Percentiles rank a stretch among this genome's conserved stretches.
These are phyloP conservation scores for Lactarius quietus DNA, from an alignment of 768 basidiomycete genomes.

Conservation along the genomic window DNA sequence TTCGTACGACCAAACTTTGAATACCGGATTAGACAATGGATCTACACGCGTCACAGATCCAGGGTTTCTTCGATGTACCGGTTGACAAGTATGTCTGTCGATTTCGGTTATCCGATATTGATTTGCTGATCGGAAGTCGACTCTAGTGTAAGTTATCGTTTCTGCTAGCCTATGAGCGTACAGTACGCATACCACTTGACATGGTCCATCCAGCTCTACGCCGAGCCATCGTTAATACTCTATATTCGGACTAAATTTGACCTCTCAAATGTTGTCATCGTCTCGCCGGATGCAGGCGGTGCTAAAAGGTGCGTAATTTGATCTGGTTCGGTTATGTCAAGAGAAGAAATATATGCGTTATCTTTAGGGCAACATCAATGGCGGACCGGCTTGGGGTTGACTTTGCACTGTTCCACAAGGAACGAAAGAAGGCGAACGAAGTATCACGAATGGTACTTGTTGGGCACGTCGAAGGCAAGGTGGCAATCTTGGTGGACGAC, in stretches of 20 bases:
- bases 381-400: constrained; percentile 95
- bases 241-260: constrained; percentile 94
- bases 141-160: constrained; percentile 46
- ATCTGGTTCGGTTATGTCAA: not conserved
- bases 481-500: constrained; percentile 95
- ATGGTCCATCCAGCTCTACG: constrained; percentile 64
- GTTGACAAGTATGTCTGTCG: constrained; percentile 87
- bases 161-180: constrained; percentile 20
- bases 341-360: not conserved
- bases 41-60: constrained; percentile 97
- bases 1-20: not conserved
- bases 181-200: constrained; percentile 25
- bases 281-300: constrained; percentile 97
- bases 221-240: constrained; percentile 90
- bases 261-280: constrained; percentile 83
- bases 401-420: constrained; percentile 99
- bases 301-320: constrained; percentile 73
- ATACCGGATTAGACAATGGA: constrained; percentile 80
- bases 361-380: constrained; percentile 85
- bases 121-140: constrained; percentile 1
- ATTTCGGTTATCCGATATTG: constrained; percentile 19
- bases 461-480: constrained; percentile 88
- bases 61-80: constrained; percentile 99
- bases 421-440: constrained; percentile 94
- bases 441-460: constrained; percentile 95